Base-by-base conservation (phyloP, 805 yeast species). In the Ogataea zsoltii region DNA sequence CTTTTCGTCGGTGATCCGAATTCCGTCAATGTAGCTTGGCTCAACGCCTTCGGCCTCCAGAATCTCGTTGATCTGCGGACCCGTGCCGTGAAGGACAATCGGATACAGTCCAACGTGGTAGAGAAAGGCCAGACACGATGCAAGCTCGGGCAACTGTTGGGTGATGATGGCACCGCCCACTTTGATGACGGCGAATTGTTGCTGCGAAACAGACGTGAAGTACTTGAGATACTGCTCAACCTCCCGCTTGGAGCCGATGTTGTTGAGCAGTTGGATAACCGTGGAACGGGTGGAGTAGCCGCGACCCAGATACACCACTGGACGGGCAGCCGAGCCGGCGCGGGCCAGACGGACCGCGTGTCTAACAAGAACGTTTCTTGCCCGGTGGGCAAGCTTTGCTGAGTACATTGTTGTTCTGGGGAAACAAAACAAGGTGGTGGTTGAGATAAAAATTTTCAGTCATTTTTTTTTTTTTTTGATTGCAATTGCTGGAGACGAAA, bases 101-200 rank as follows among this genome's bases (percentile, higher is more conserved):
- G 99, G 99, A 61, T 90, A 94, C 49, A 94, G 77, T 11, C 99
- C 99, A 41, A 94, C 96, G 63, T 94, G 99, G 73, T 94, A 94
- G 54, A 94, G 74, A 68, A 94, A 94, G 4, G 98, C 97, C 53
- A 94, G 75, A 61, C 97, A 91, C 0, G 96, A 88, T 0, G 99
- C 99, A 57, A 94, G 74, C 69, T 92, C 96, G 9, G 90, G 86
- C 52, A 94, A 72, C 59, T 92, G 94, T 57, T 94, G 95, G 38
- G 98, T 92, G 66, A 94, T 94, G 60, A 94, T 92, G 31, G 99
- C 99, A 53, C 99, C 99, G 33, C 99, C 99, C 35, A 94, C 99
- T 67, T 94, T 94, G 69, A 94, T 94, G 35, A 94, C 97, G 3
- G 99, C 99, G 61, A 94, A 94, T 62, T 94, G 97, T 65, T 94